Evolutionary conservation across 2,329 filamentous ascomycete species (phyloP), one percentile per base, ranked within the genome.

Genomic region (Graphilbum ipis-grandicollis): DNA sequence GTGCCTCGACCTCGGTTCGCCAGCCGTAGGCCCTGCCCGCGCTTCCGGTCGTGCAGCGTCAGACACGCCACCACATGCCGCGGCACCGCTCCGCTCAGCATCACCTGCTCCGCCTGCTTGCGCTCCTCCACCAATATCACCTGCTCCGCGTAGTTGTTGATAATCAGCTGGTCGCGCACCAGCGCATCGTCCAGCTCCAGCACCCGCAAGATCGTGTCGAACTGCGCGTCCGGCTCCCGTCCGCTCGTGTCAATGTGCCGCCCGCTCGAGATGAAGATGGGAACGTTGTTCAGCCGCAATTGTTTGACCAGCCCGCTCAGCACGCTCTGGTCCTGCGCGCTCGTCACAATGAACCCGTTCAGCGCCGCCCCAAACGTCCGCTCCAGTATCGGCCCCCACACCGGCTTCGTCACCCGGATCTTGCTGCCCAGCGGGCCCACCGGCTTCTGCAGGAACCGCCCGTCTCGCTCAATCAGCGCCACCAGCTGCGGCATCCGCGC

Each of bases 381-480:
- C 52, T 98, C 90, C 13, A 98, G 55, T 31, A 93, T 74, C 1
- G 71, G 68, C 1, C 78, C 79, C 90, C 90, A 98, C 47, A 82
- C 67, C 1, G 82, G 79, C 45, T 88, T 76, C 26, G 74, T 59
- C 19, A 98, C 60, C 45, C 74, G 75, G 36, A 98, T 66, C 48
- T 90, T 71, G 19, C 74, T 62, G 22, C 86, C 90, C 13, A 96
- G 62, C 1, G 90, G 90, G 0, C 90, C 90, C 25, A 96, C 63
- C 2, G 90, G 90, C 43, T 68, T 76, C 31, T 69, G 60, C 19
- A 63, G 59, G 50, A 92, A 96, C 0, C 74, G 64, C 3, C 44
- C 54, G 39, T 93, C 82, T n/a, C 62, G 59, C 6, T 72, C 64
- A 42, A 96, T 81, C n/a, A 66, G 67, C 37, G 58, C 63, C 7